These are phyloP conservation scores for Dissophora globulifera DNA, from an alignment of 192 early-diverging fungal species.

Conservation along the genomic window DNA sequence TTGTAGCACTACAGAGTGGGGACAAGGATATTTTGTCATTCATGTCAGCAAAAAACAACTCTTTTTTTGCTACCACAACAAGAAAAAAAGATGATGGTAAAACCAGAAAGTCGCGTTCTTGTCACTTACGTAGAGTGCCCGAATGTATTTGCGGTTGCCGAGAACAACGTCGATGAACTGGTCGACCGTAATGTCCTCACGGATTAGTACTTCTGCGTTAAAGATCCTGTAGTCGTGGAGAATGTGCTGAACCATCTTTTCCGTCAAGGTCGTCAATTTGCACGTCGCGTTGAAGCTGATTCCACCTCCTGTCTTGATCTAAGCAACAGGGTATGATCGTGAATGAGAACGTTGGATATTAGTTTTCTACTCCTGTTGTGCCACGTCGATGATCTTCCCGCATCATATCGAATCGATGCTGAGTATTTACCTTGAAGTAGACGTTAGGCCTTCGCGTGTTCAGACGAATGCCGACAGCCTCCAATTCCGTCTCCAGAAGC, in stretches of 20 bases:
- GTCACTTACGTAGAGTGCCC: slow-evolving; percentile 85
- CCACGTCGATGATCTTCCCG: neutral
- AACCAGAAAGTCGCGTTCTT: no score
- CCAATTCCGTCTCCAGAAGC: slow-evolving; percentile 91
- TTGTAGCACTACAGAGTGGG: slow-evolving; percentile 75
- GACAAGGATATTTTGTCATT: no score
- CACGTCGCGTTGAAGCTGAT: slow-evolving; percentile 93
- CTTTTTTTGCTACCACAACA: no score
- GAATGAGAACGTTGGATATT: no score
- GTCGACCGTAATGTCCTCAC: slow-evolving; percentile 96
- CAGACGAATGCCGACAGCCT: slow-evolving; percentile 95
- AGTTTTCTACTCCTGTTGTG: no score
- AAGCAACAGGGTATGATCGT: slow-evolving; percentile 1
- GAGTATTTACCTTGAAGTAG: slow-evolving; percentile 92
- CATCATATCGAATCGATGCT: neutral
- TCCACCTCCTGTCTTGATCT: slow-evolving; percentile 95
- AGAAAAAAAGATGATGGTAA: no score
- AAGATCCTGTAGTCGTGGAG: slow-evolving; percentile 98
- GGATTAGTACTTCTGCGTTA: slow-evolving; percentile 96
- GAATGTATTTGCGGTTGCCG: slow-evolving; percentile 96
- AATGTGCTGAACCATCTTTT: slow-evolving; percentile 93
- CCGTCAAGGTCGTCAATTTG: slow-evolving; percentile 86
- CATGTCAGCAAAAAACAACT: no score
- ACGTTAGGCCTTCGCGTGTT: slow-evolving; percentile 91
- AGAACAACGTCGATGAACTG: slow-evolving; percentile 99